Percentiles rank a stretch among this genome's conserved stretches.
Evolutionary conservation across 2,329 filamentous ascomycete genomes (phyloP).

Genomic region (Scopulariopsis brevicaulis): DNA sequence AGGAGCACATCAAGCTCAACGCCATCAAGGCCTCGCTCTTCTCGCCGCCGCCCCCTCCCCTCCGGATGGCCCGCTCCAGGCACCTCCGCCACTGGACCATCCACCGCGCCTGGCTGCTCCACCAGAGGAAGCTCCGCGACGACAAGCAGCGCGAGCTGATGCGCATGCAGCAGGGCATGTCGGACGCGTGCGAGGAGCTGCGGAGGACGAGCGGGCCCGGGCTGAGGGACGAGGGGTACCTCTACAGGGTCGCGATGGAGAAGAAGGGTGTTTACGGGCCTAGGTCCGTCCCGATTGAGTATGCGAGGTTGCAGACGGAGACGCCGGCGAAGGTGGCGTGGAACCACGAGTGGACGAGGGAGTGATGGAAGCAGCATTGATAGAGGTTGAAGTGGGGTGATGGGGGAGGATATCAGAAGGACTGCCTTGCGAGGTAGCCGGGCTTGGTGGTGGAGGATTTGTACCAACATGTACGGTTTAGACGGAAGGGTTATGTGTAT

Average conservation of each 20-base stretch:
- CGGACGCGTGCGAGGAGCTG: constrained; percentile 75
- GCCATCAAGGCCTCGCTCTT: constrained; percentile 36
- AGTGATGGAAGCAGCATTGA: constrained; percentile 3
- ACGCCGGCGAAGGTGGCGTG: constrained; percentile 69
- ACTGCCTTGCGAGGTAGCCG: too few relatives aligned
- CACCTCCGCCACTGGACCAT: constrained; percentile 97
- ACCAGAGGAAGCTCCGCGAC: constrained; percentile 56
- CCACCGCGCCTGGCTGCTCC: constrained; percentile 86
- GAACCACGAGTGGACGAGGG: constrained; percentile 85
- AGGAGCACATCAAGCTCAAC: constrained; percentile 19
- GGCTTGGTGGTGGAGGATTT: too few relatives aligned
- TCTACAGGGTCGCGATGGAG: constrained; percentile 82
- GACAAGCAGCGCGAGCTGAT: constrained; percentile 60
- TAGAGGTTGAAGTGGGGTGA: too few relatives aligned
- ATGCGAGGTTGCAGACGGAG: constrained; percentile 75
- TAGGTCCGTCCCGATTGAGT: constrained; percentile 79
- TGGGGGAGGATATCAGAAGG: too few relatives aligned
- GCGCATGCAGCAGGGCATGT: constrained; percentile 73
- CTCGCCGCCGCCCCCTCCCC: constrained; percentile 47
- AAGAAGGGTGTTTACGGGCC: constrained; percentile 74
- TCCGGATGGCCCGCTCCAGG: constrained; percentile 81
- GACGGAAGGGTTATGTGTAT: too few relatives aligned
- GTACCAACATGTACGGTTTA: too few relatives aligned
- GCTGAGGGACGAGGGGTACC: constrained; percentile 49
- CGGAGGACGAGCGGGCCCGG: constrained; percentile 46